Evolutionary conservation across 2,329 filamentous ascomycete genomes (phyloP).

Genomic region (Domatiomyces catenatus): DNA sequence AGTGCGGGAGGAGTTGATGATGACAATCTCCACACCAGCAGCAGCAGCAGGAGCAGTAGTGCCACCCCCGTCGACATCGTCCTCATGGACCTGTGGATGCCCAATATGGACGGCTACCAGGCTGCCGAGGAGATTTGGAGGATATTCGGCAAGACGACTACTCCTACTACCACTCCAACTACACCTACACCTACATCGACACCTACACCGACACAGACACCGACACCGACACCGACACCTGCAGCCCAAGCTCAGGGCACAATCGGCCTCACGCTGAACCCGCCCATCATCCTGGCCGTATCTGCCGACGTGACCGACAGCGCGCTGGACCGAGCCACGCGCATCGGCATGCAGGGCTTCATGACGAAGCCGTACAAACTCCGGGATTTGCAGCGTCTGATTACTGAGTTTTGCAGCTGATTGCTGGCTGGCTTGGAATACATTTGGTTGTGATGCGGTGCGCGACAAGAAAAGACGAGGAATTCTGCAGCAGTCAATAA

Average conservation of each 20-base stretch:
- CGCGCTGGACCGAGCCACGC: conserved; percentile 43
- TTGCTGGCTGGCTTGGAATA: no score
- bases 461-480: no score
- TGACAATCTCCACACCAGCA: no score
- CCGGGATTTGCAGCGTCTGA: conserved; percentile 45
- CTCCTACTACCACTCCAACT: conserved; percentile 1
- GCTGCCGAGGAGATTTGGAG: conserved; percentile 48
- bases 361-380: conserved; percentile 55
- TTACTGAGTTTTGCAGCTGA: conserved; percentile 30
- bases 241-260: background rate
- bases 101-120: conserved; percentile 56
- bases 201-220: background rate
- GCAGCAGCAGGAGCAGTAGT: background rate
- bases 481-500: no score
- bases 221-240: background rate
- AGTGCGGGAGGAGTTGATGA: no score
- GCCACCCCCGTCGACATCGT: conserved; percentile 41
- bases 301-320: conserved; percentile 53
- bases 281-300: conserved; percentile 43
- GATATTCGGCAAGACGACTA: conserved; percentile 27
- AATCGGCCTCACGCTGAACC: background rate
- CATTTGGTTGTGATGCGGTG: no score
- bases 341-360: conserved; percentile 52
- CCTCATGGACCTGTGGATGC: conserved; percentile 67
- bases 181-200: no score